Evolutionary conservation across 2,329 filamentous ascomycete genomes (phyloP).

Genomic region (Cercospora zeae-maydis): DNA sequence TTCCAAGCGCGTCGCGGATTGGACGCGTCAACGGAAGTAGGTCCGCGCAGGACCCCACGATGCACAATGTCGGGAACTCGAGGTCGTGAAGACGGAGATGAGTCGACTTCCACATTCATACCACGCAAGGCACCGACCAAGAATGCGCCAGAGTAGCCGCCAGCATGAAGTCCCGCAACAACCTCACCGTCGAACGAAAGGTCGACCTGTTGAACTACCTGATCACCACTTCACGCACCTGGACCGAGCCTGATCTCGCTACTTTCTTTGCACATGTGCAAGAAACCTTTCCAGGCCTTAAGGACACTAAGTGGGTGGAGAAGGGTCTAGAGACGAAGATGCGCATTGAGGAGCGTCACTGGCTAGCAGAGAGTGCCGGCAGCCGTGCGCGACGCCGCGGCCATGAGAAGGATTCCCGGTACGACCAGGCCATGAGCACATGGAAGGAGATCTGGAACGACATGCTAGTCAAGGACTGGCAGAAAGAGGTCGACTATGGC

Average conservation of each 20-base stretch:
- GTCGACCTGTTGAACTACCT: slow-evolving; percentile 15
- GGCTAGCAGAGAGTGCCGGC: slow-evolving; percentile 18
- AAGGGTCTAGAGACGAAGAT: slow-evolving; percentile 17
- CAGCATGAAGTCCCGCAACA: not conserved
- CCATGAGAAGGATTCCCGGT: slow-evolving; percentile 21
- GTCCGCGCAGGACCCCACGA: not conserved
- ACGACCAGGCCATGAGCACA: slow-evolving; percentile 21
- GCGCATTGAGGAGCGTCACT: slow-evolving; percentile 18
- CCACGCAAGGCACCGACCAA: not conserved
- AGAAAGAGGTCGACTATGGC: slow-evolving; percentile 17
- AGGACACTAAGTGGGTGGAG: slow-evolving; percentile 13
- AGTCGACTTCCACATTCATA: not conserved
- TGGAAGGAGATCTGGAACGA: slow-evolving; percentile 20
- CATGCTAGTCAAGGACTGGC: slow-evolving; percentile 22
- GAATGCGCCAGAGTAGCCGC: not conserved
- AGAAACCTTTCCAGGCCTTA: slow-evolving; percentile 10
- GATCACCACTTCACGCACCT: slow-evolving; percentile 13
- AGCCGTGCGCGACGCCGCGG: slow-evolving; percentile 14
- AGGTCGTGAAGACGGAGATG: not conserved
- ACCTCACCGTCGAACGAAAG: slow-evolving; percentile 20
- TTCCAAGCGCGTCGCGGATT: not conserved
- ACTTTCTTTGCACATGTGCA: slow-evolving; percentile 18
- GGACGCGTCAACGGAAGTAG: not conserved
- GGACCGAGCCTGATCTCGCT: slow-evolving; percentile 17
- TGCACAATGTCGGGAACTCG: not conserved